These are phyloP conservation scores for Globisporangium middletonii DNA, from an alignment of 352 stramenopile genomes.

Conservation along the genomic window DNA sequence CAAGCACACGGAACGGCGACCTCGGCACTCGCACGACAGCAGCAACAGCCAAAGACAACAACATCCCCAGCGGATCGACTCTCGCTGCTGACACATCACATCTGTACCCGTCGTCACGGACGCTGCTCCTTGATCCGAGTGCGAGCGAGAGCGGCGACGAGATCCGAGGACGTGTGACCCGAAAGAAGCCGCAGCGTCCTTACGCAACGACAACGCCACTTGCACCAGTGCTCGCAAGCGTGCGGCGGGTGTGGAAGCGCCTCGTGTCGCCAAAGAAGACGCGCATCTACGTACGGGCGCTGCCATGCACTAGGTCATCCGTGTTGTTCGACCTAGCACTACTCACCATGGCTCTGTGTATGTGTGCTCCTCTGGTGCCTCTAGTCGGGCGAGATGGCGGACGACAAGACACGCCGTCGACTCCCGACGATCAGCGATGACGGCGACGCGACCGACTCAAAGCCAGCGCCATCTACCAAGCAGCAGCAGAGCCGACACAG, in stretches of 20 bases:
- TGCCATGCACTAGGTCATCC: neutral
- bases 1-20: too few relatives aligned
- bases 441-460: too few relatives aligned
- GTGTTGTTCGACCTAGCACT: too few relatives aligned
- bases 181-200: conserved; percentile 4
- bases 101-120: conserved; percentile 19
- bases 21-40: too few relatives aligned
- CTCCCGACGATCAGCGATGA: too few relatives aligned
- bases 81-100: conserved; percentile 5
- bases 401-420: too few relatives aligned
- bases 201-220: too few relatives aligned
- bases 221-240: neutral
- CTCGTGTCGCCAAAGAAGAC: conserved; percentile 25
- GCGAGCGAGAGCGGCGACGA: conserved; percentile 5
- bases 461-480: too few relatives aligned
- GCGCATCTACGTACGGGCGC: conserved; percentile 29
- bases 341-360: too few relatives aligned
- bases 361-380: too few relatives aligned
- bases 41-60: neutral
- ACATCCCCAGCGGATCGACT: conserved; percentile 5
- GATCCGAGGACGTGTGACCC: conserved; percentile 6
- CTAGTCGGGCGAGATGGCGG: too few relatives aligned
- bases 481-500: too few relatives aligned
- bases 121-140: conserved; percentile 14
- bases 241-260: conserved; percentile 20